Evolutionary conservation across 495 filamentous ascomycete species (phyloP).

Genomic region (Pyronema omphalodes): DNA sequence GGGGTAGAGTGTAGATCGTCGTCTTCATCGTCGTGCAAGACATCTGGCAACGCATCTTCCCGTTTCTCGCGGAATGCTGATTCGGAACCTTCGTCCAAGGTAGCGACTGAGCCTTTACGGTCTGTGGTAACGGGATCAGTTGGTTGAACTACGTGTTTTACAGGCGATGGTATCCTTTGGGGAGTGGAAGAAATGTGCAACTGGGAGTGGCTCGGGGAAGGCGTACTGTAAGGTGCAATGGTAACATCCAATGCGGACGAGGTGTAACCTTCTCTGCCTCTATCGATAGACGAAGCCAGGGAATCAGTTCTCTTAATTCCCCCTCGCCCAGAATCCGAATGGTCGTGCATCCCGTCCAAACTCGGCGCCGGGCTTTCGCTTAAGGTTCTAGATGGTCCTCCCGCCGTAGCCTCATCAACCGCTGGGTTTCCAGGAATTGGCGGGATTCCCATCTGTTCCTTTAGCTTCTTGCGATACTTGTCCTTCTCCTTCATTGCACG

Average conservation of each 20-base stretch:
- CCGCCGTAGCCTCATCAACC: conserved; percentile 16
- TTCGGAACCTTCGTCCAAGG: not conserved
- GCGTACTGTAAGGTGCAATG: conserved; percentile 38
- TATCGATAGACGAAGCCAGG: not conserved
- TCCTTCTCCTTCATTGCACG: conserved; percentile 88
- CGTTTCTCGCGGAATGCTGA: not conserved
- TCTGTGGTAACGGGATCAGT: not conserved
- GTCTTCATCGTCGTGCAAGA: conserved; percentile 31
- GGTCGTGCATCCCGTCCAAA: not conserved
- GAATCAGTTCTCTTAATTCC: not conserved
- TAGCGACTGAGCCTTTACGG: not conserved
- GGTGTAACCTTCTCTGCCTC: not conserved
- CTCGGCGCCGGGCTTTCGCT: conserved; percentile 17
- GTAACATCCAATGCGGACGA: conserved; percentile 28
- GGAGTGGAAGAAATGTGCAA: not conserved
- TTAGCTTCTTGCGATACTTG: conserved; percentile 74
- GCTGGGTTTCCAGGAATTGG: conserved; percentile 30
- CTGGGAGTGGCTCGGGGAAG: conserved; percentile 14
- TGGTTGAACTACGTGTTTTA: conserved; percentile 1
- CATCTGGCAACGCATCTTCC: conserved; percentile 22
- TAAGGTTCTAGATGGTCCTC: conserved; percentile 10
- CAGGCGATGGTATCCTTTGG: conserved; percentile 10
- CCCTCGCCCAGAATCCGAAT: not conserved
- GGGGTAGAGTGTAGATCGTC: conserved; percentile 35
- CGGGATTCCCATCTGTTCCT: conserved; percentile 44